Evolutionary conservation across 1,284 basidiomycete species (phyloP).

Genomic region (Naganishia liquefaciens): DNA sequence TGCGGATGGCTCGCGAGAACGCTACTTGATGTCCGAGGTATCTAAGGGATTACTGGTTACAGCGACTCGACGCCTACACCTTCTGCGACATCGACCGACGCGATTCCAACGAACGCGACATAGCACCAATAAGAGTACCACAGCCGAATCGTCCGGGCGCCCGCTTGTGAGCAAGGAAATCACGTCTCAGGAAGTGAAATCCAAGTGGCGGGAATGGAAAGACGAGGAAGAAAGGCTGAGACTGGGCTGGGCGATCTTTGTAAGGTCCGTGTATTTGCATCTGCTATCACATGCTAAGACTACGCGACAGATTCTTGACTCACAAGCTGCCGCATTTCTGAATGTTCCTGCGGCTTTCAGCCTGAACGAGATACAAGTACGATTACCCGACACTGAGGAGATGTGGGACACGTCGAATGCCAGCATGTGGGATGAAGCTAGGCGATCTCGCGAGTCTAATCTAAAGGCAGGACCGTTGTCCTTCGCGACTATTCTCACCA

Average conservation of each 20-base stretch:
- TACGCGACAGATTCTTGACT: conserved; percentile 39
- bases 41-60: conserved; percentile 42
- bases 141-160: neutral
- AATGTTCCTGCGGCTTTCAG: conserved; percentile 39
- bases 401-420: conserved; percentile 38
- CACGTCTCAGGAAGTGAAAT: conserved; percentile 34
- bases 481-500: conserved; percentile 12
- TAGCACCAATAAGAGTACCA: conserved; percentile 9
- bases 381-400: conserved; percentile 38
- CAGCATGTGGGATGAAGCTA: conserved; percentile 11
- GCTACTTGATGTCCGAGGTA: conserved; percentile 44
- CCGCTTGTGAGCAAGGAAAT: too few species aligned
- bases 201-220: conserved; percentile 39
- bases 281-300: too few species aligned
- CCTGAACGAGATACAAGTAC: conserved; percentile 38
- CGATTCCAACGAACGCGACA: neutral
- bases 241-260: conserved; percentile 45
- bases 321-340: conserved; percentile 39
- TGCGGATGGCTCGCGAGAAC: conserved; percentile 44
- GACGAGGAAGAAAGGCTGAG: conserved; percentile 42
- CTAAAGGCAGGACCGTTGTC: neutral
- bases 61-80: conserved; percentile 39
- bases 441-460: neutral
- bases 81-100: conserved; percentile 35
- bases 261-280: conserved; percentile 31